Base-by-base conservation (phyloP, 2,329 filamentous ascomycete genomes). In the Macrophomina phaseolina region DNA sequence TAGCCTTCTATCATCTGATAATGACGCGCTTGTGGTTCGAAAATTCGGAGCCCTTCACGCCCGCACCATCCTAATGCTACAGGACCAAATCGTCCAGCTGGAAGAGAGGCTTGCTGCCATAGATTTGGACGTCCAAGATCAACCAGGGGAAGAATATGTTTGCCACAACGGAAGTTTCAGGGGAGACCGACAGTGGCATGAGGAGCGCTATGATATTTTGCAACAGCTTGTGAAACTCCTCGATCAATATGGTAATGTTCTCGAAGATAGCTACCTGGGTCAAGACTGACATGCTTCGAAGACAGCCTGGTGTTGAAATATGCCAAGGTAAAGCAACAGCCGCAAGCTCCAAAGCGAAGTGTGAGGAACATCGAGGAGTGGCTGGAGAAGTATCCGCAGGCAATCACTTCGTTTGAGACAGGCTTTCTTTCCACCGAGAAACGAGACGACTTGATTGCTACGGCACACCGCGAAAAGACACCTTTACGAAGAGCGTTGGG, bases 11-110 rank as follows among this genome's bases (percentile, higher is more conserved):
- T 11, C 46, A 7, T 30, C 61, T 2, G 61, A 64, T 9, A 30
- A 64, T 8, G 61, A 64, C 14, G 38, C 46, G 7, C 18, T 64
- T 5, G 48, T 64, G 14, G 30, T 53, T 11, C 61, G 61, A 14
- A 64, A 36, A 8, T 64, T 64, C 18, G 48, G 61, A 1, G 18
- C 61, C 2, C 14, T 64, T 1, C 61, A 64, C 8, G 61, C 32
- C 7, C 46, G 61, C 2, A 42, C 61, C 5, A 40, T 64, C 2
- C 23, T 64, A 16, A 32, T 64, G 32, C 38, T 64, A 7, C 61
- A 64, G 12, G 49, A 64, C 14, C 34, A 64, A 4, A 64, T 64
- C 8, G 46, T 40, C 16, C 18, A 34, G 1, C 61, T 64, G 14
- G 61, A 64, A 14, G 36, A 53, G 3, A 4, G 8, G 8, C 16